Base-by-base conservation (phyloP, 352 stramenopile genomes). In the Blastocystis hominis region DNA sequence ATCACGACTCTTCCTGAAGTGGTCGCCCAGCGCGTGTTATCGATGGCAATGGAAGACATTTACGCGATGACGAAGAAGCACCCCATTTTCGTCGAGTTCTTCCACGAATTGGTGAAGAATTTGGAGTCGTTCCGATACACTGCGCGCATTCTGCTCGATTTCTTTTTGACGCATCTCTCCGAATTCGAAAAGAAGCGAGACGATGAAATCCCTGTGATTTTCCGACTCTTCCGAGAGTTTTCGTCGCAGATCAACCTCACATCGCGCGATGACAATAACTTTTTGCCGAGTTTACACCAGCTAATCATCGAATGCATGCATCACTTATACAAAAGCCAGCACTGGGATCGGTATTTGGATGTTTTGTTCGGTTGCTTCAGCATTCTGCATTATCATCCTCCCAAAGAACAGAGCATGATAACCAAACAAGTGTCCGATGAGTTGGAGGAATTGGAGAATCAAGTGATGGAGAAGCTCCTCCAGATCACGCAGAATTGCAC, bases 41-140 rank as follows among this genome's bases (percentile, higher is more conserved):
- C 72, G 15, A 44, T 53, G 30, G 46, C 72, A 9, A 24, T 84
- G 5, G 38, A 64, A 20, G 7, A 84, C 17, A 4, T 84, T 0
- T 84, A 84, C 15, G n/a, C 55, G 56, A 42, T 68, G 36, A 84
- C 55, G 20, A 68, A 66, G 36, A 50, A 64, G n/a, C 68, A 69
- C 55, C 72, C 72, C 5, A 84, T 84, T 30, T 84, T 66, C 50
- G 24, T 84, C 15, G 50, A 50, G 36, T 84, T 84, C 72, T 84
- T 69, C 72, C 59, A 36, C 1, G 15, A 24, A 38, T 53, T 84
- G 36, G 68, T 84, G 24, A 42, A 34, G 0, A 38, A 64, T 30
- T 40, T n/a, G 36, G 17, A 34, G 20, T 40, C 50, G 13, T 84
- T 84, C 72, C 54, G 44, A 20, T 84, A 84, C 55, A 56, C 72